Conservation (phyloP, 805 yeast species). For the Lachancea mirantina region DNA sequence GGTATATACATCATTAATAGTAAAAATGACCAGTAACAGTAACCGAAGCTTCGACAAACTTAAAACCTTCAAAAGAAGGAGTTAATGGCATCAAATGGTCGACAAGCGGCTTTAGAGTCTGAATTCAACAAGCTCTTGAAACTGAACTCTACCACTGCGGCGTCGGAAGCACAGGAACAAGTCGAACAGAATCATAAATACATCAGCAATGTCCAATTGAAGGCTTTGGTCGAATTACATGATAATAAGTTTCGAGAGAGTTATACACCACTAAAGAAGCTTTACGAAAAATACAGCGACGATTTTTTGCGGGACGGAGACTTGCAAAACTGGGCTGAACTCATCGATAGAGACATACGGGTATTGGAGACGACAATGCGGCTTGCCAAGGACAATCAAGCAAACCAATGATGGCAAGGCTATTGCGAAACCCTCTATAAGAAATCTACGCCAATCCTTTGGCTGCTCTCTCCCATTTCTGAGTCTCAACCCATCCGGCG, state of each 20-base stretch:
- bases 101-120: constrained; percentile 3
- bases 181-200: constrained; percentile 24
- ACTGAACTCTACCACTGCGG: constrained; percentile 13
- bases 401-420: constrained; percentile 11
- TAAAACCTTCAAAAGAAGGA: constrained; percentile 3
- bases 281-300: constrained; percentile 18
- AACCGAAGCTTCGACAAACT: neutral
- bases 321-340: constrained; percentile 55
- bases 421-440: too few species aligned
- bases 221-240: constrained; percentile 22
- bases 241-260: constrained; percentile 22
- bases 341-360: constrained; percentile 63
- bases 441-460: constrained; percentile 23
- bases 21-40: neutral
- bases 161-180: constrained; percentile 18
- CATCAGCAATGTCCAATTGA: constrained; percentile 22
- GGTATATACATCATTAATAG: neutral
- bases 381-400: constrained; percentile 28
- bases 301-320: constrained; percentile 26
- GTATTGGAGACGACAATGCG: constrained; percentile 54
- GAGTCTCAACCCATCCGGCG: constrained; percentile 78
- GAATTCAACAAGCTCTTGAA: constrained; percentile 12
- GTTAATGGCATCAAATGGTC: neutral
- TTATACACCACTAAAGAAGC: constrained; percentile 16
- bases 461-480: constrained; percentile 58